These are phyloP conservation scores for Wickerhamiella parazyma DNA, from an alignment of 805 yeast species.

Conservation along the genomic window DNA sequence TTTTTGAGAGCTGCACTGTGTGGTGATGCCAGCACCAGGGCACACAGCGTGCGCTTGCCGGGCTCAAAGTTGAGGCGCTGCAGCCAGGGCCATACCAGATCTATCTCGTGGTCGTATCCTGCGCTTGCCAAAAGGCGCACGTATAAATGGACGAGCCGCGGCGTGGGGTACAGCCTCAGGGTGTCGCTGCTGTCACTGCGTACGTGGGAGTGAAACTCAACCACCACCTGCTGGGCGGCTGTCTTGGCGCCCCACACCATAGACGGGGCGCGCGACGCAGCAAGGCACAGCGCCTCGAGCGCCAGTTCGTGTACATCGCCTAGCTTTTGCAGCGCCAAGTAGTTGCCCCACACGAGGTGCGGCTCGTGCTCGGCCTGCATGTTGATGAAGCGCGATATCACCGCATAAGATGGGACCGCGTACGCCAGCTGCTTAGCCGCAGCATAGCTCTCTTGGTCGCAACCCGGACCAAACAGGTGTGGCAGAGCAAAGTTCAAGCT, in stretches of 20 bases:
- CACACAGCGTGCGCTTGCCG: constrained; percentile 27
- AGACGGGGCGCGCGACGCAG: constrained; percentile 27
- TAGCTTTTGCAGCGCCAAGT: constrained; percentile 16
- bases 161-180: constrained; percentile 32
- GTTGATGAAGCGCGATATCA: constrained; percentile 23
- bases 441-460: constrained; percentile 7
- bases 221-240: constrained; percentile 49
- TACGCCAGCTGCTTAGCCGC: neutral
- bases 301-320: constrained; percentile 24
- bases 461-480: constrained; percentile 8
- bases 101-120: constrained; percentile 36
- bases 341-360: constrained; percentile 25
- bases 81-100: constrained; percentile 42
- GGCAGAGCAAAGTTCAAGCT: constrained; percentile 7
- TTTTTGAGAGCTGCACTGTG: constrained; percentile 20
- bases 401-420: constrained; percentile 9
- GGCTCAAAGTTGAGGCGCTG: constrained; percentile 35
- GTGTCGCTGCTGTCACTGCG: constrained; percentile 20
- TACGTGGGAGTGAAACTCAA: constrained; percentile 37
- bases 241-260: constrained; percentile 37
- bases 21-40: constrained; percentile 27
- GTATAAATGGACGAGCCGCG: constrained; percentile 39
- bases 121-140: constrained; percentile 37
- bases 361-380: constrained; percentile 19
- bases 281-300: constrained; percentile 35